phyloP scores from a whole-genome alignment of 192 early-diverging fungal genomes.

The Lobosporangium transversale region DNA sequence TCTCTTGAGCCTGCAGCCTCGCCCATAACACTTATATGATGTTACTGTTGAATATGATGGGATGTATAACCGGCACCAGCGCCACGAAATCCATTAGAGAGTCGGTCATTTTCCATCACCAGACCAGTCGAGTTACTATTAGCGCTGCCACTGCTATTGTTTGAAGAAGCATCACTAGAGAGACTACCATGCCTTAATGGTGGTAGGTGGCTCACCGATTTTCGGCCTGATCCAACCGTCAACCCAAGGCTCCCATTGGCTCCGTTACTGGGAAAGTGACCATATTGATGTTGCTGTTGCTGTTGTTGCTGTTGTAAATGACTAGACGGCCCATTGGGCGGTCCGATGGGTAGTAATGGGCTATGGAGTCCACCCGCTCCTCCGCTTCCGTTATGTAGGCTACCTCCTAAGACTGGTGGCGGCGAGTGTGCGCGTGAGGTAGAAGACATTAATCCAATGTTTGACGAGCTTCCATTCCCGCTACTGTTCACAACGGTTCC shows the following conservation, averaged over 20 bases:
- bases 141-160: constrained; percentile 1
- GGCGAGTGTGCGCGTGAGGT: constrained; percentile 10
- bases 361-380: constrained; percentile 22
- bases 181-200: constrained; percentile 15
- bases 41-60: constrained; percentile 23
- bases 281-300: constrained; percentile 10
- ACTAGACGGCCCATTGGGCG: constrained; percentile 2
- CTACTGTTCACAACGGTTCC: neutral
- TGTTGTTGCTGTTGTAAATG: constrained; percentile 5
- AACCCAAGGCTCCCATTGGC: constrained; percentile 8
- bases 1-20: constrained; percentile 4
- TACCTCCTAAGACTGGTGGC: constrained; percentile 3
- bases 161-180: too few species aligned
- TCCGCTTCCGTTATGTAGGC: too few species aligned
- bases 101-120: constrained; percentile 30
- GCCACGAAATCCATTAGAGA: constrained; percentile 26
- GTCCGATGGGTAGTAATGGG: constrained; percentile 16
- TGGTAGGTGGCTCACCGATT: constrained; percentile 37
- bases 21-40: constrained; percentile 11
- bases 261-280: constrained; percentile 16
- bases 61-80: constrained; percentile 15
- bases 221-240: constrained; percentile 25
- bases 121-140: constrained; percentile 10
- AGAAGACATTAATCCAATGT: neutral
- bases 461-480: too few species aligned